These are phyloP conservation scores for Psilocybe sp. DNA, from an alignment of 768 basidiomycete genomes.

Conservation along the genomic window DNA sequence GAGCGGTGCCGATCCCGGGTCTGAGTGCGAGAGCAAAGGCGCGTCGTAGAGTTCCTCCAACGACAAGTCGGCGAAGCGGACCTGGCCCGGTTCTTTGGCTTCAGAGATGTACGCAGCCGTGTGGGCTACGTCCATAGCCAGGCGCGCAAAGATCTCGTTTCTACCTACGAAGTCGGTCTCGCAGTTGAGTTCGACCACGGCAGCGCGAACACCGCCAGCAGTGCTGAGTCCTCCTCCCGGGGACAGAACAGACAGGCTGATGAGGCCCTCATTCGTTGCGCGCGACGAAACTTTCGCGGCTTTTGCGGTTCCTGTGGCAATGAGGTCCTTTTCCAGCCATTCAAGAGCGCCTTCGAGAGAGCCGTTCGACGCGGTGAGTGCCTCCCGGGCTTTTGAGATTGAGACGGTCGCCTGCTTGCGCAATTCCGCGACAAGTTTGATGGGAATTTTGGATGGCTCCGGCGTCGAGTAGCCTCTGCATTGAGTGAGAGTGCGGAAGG, in stretches of 20 bases:
- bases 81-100: slow-evolving; percentile 23
- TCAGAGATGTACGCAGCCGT: slow-evolving; percentile 74
- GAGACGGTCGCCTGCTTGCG: slow-evolving; percentile 81
- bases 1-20: slow-evolving; percentile 31
- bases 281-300: slow-evolving; percentile 83
- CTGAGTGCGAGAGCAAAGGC: slow-evolving; percentile 54
- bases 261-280: slow-evolving; percentile 71
- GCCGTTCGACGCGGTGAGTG: slow-evolving; percentile 71
- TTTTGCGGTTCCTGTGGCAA: slow-evolving; percentile 68
- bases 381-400: slow-evolving; percentile 85
- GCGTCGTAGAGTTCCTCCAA: slow-evolving; percentile 54
- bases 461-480: slow-evolving; percentile 48
- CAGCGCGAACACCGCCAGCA: slow-evolving; percentile 60
- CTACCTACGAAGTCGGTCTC: slow-evolving; percentile 96
- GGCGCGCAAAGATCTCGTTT: slow-evolving; percentile 75
- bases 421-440: slow-evolving; percentile 82
- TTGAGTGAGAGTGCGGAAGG: slow-evolving; percentile 21
- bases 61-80: slow-evolving; percentile 43
- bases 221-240: slow-evolving; percentile 44
- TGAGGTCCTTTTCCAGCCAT: slow-evolving; percentile 80
- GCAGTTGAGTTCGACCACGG: slow-evolving; percentile 91
- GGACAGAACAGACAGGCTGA: slow-evolving; percentile 75
- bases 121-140: slow-evolving; percentile 79
- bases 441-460: slow-evolving; percentile 49
- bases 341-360: slow-evolving; percentile 69